These are phyloP conservation scores for Globisporangium barbulae DNA, from an alignment of 352 stramenopile genomes.

Conservation along the genomic window DNA sequence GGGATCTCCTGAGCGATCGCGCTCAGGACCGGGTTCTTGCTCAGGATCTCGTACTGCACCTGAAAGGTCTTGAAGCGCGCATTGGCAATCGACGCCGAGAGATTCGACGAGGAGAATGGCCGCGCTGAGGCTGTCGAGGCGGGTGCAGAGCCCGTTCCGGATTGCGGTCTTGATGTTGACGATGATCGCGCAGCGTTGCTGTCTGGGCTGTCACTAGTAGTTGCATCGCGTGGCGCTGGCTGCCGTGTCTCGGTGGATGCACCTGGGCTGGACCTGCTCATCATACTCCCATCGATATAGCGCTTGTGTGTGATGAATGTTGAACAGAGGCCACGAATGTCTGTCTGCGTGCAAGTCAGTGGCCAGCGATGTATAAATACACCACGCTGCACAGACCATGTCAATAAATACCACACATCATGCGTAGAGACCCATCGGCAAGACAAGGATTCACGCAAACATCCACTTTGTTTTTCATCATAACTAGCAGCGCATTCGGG, in stretches of 20 bases:
- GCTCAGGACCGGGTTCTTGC: slow-evolving; percentile 40
- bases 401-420: no score
- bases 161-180: neutral
- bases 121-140: slow-evolving; percentile 17
- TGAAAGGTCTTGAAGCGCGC: slow-evolving; percentile 52
- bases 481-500: neutral
- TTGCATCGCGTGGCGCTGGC: neutral
- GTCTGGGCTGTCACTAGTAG: neutral
- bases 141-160: neutral
- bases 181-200: neutral
- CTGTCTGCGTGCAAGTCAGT: no score
- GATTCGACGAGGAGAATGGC: slow-evolving; percentile 48
- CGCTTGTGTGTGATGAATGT: no score
- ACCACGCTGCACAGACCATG: no score
- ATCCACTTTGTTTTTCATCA: no score
- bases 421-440: no score
- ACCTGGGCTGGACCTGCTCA: neutral
- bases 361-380: no score
- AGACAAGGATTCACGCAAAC: no score
- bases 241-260: neutral
- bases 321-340: no score
- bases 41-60: slow-evolving; percentile 51
- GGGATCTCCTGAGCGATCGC: slow-evolving; percentile 45
- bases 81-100: slow-evolving; percentile 39
- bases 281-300: neutral